These are phyloP conservation scores for Kickxella alabastrina DNA, from an alignment of 192 early-diverging fungal species.

Conservation along the genomic window DNA sequence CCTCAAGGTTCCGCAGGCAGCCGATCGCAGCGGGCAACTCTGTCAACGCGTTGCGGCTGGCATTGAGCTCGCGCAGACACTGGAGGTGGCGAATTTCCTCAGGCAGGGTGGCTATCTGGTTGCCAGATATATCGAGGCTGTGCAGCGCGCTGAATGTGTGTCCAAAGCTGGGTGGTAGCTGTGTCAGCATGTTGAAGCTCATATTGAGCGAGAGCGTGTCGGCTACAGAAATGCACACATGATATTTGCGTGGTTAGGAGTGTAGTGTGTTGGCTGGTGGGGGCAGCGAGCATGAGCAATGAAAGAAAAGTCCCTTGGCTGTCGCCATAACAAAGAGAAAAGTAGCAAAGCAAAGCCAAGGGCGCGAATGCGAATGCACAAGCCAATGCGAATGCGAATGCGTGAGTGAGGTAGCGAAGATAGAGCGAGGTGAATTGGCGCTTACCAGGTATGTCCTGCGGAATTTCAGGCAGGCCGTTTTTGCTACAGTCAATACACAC, in stretches of 20 bases:
- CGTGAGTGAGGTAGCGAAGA: too few species aligned
- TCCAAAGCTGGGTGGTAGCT: constrained; percentile 35
- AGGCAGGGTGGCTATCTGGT: constrained; percentile 37
- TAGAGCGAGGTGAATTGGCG: too few species aligned
- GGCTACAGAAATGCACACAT: constrained; percentile 12
- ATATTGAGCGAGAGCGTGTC: constrained; percentile 25
- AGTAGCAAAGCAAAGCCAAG: too few species aligned
- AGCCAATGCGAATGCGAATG: too few species aligned
- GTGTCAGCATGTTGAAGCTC: constrained; percentile 31
- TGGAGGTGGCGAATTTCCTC: constrained; percentile 34
- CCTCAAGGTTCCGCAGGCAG: constrained; percentile 37
- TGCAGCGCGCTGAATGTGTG: constrained; percentile 26
- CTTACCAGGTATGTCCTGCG: constrained; percentile 35
- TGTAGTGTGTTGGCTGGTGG: too few species aligned
- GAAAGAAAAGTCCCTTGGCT: too few species aligned
- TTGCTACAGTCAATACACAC: constrained; percentile 18
- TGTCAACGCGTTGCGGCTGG: constrained; percentile 31
- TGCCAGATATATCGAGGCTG: constrained; percentile 37
- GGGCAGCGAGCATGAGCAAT: too few species aligned
- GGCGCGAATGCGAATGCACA: too few species aligned
- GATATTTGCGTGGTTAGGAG: too few species aligned
- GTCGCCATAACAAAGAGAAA: too few species aligned
- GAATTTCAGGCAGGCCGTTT: constrained; percentile 15
- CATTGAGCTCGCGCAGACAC: constrained; percentile 41
- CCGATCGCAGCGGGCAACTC: constrained; percentile 33